Evolutionary conservation across 176 grass and related monocot species (phyloP), one percentile per base, ranked within the genome.

Genomic region (Thinopyrum elongatum): DNA sequence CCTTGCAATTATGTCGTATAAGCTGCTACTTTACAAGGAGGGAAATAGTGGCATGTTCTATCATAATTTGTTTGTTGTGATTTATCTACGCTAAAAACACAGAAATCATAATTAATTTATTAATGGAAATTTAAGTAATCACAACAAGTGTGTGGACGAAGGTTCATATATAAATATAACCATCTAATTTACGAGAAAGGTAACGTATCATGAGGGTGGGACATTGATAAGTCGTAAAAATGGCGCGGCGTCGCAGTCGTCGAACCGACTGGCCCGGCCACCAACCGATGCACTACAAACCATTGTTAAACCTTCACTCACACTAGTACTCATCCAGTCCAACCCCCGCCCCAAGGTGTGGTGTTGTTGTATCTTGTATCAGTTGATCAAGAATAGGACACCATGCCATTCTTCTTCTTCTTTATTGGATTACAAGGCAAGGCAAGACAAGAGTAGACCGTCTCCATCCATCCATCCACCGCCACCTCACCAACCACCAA

Each of bases 341-440:
- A 44, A 62, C n/a, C 36, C 39, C 39, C 36, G 0, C 39, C 39
- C 62, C 63, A 65, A 27, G 70, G 41, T 49, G 72, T n/a, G 19
- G 67, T 12, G 67, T 70, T 39, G 63, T 23, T 71, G 71, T 49
- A 47, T 49, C 4, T 17, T 28, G 11, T 26, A 44, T 74, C 4
- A 12, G 10, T 3, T 12, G 42, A 14, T 46, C 47, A 4, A 17
- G 47, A 51, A n/a, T 74, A 74, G 23, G 41, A 74, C 71, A 74
- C 0, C 23, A 49, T 0, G 53, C 53, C 19, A 57, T 57, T 57
- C 53, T 57, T 55, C 51, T 44, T 14, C n/a, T 27, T 8, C 5
- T 27, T 74, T 76, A 21, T 46, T 16, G 47, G 73, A 53, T 76
- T 76, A 30, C 73, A 76, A 76, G 73, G 73, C 66, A 69, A 71